Conservation (phyloP, 306 rosid species). For the Corylus avellana region DNA sequence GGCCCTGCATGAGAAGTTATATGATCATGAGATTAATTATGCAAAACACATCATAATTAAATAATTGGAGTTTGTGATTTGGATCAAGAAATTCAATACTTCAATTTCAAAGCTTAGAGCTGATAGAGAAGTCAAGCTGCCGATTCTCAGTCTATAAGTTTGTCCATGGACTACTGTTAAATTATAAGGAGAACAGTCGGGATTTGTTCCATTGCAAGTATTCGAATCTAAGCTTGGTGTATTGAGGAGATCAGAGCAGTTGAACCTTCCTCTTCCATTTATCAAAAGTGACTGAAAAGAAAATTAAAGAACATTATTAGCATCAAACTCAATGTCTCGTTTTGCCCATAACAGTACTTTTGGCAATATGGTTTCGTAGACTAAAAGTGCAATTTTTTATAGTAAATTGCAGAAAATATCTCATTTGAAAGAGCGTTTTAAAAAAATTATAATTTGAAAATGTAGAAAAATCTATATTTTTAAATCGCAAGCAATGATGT, state of each 20-base stretch:
- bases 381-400: no score
- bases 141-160: conserved; percentile 45
- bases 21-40: no score
- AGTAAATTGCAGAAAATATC: no score
- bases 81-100: conserved; percentile 25
- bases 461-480: no score
- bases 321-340: no score
- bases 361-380: no score
- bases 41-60: no score
- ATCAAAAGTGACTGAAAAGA: conserved; percentile 51
- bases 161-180: conserved; percentile 35
- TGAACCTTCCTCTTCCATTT: conserved; percentile 57
- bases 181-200: conserved; percentile 48
- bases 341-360: no score
- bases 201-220: conserved; percentile 36
- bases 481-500: no score
- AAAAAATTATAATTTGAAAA: no score
- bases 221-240: not conserved
- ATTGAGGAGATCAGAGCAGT: conserved; percentile 34
- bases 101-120: conserved; percentile 58
- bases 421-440: no score
- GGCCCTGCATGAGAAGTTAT: conserved; percentile 47
- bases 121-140: conserved; percentile 49
- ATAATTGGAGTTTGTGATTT: no score
- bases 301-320: not conserved